phyloP scores from a whole-genome alignment of 106 monocot species.

The Narthecium ossifragum region DNA sequence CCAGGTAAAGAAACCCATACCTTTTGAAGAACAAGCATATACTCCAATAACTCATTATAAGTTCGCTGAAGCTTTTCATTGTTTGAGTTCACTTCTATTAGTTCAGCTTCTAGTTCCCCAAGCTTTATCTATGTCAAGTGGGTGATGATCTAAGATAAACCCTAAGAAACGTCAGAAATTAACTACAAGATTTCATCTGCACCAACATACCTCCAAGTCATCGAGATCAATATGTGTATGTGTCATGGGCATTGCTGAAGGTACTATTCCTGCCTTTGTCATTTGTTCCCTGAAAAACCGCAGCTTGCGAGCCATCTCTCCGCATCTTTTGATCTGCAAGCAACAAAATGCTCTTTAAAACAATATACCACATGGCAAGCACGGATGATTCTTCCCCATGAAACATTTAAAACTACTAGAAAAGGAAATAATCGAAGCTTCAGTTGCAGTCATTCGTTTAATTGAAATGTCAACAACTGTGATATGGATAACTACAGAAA shows the following conservation, averaged over 20 bases:
- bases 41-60: slow-evolving; percentile 90
- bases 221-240: slow-evolving; percentile 59
- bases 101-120: slow-evolving; percentile 83
- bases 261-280: slow-evolving; percentile 66
- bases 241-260: slow-evolving; percentile 38
- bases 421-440: too few species aligned
- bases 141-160: too few species aligned
- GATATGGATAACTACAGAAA: too few species aligned
- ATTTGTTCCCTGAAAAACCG: slow-evolving; percentile 89
- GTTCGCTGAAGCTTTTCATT: slow-evolving; percentile 79
- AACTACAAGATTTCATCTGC: too few species aligned
- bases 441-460: too few species aligned
- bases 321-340: slow-evolving; percentile 91
- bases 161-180: too few species aligned
- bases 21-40: slow-evolving; percentile 80
- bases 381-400: too few species aligned
- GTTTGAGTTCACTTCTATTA: slow-evolving; percentile 85
- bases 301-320: slow-evolving; percentile 94
- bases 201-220: slow-evolving; percentile 83
- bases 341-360: too few species aligned
- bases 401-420: too few species aligned
- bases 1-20: too few species aligned
- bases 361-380: too few species aligned
- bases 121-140: slow-evolving; percentile 78
- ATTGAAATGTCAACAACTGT: too few species aligned